Conservation (phyloP, 495 filamentous ascomycete species). For the Hypomontagnella monticulosa region DNA sequence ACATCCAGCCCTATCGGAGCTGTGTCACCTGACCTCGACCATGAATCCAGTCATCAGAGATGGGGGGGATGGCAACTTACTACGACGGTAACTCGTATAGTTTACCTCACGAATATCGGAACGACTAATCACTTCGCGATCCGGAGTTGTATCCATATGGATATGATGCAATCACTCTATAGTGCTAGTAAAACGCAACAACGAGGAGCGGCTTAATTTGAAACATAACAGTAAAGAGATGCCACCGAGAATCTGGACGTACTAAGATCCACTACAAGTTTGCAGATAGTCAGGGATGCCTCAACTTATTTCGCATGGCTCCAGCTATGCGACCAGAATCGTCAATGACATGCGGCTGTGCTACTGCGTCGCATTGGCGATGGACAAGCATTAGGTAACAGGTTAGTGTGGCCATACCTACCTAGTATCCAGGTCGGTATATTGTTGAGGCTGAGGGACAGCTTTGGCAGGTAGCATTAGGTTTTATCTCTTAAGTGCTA, state of each 20-base stretch:
- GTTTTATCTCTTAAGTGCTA: constrained; percentile 32
- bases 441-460: constrained; percentile 39
- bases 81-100: constrained; percentile 11
- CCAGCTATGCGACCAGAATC: constrained; percentile 9
- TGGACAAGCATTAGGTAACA: constrained; percentile 32
- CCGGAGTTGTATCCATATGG: not conserved
- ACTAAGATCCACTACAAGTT: not conserved
- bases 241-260: not conserved
- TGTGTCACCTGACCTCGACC: constrained; percentile 22
- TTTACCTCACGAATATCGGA: constrained; percentile 1
- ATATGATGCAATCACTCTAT: not conserved
- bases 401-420: constrained; percentile 5
- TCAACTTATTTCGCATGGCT: constrained; percentile 1
- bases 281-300: not conserved
- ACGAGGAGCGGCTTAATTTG: not conserved
- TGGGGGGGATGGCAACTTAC: constrained; percentile 28
- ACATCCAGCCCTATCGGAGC: constrained; percentile 28
- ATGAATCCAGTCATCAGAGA: constrained; percentile 12
- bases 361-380: constrained; percentile 16
- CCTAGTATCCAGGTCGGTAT: constrained; percentile 5
- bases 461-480: constrained; percentile 40
- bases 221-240: constrained; percentile 16
- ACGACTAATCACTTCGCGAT: not conserved
- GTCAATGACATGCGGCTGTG: constrained; percentile 23
- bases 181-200: not conserved